Evolutionary conservation across 306 rosid genomes (phyloP).

Genomic region (Fragaria nilgerrensis): DNA sequence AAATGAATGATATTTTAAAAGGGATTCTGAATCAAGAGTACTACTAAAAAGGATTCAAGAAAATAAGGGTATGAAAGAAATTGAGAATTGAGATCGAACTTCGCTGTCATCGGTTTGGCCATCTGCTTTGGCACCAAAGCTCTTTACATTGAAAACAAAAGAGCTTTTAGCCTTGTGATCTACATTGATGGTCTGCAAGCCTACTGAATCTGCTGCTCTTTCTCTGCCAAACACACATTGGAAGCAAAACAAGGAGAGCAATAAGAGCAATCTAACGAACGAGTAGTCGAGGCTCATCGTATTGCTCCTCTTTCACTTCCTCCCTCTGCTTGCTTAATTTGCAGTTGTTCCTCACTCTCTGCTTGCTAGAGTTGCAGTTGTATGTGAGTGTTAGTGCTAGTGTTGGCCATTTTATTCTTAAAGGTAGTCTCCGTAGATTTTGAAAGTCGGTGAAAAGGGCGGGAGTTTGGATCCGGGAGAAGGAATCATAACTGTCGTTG

Average conservation of each 20-base stretch:
- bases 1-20: neutral
- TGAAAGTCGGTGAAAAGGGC: neutral
- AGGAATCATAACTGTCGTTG: neutral
- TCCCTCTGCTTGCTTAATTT: neutral
- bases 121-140: constrained; percentile 46
- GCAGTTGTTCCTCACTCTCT: neutral
- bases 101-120: constrained; percentile 41
- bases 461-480: neutral
- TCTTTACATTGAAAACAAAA: constrained; percentile 32
- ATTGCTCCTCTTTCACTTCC: constrained; percentile 14
- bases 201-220: constrained; percentile 6
- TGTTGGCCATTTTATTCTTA: neutral
- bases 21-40: neutral
- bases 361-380: neutral
- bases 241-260: constrained; percentile 24
- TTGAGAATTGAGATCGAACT: constrained; percentile 14
- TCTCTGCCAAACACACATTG: constrained; percentile 22
- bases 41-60: too few species aligned
- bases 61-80: neutral
- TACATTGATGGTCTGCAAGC: neutral
- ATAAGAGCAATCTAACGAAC: constrained; percentile 13
- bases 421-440: neutral
- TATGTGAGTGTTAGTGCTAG: neutral
- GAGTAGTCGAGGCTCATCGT: constrained; percentile 33
- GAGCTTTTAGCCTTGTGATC: constrained; percentile 16